Conservation (phyloP, 495 filamentous ascomycete genomes). For the Sporormia fimetaria region DNA sequence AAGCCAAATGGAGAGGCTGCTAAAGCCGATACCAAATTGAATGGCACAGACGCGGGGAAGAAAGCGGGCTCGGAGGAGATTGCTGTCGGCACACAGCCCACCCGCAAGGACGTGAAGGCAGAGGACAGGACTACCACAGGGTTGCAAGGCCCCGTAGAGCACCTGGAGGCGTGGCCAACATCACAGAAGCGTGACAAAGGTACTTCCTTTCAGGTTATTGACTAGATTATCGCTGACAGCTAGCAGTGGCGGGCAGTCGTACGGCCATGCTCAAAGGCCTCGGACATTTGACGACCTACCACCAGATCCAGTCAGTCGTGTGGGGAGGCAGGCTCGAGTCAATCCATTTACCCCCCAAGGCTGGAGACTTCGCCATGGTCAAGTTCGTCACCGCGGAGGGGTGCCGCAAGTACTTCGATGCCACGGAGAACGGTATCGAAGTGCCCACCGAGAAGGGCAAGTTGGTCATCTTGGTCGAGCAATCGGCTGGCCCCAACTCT, state of each 20-base stretch:
- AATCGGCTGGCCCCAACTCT: conserved; percentile 32
- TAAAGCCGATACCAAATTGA: too few relatives aligned
- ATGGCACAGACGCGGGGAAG: too few relatives aligned
- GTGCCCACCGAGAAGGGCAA: conserved; percentile 17
- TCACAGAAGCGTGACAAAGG: conserved; percentile 17
- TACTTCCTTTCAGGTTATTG: conserved; percentile 1
- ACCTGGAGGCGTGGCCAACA: conserved; percentile 11
- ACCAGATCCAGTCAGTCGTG: conserved; percentile 35
- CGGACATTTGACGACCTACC: conserved; percentile 29
- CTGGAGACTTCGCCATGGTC: conserved; percentile 28
- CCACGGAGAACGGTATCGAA: conserved; percentile 38
- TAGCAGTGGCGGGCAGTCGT: conserved; percentile 31
- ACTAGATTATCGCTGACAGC: neutral
- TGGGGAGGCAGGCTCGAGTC: conserved; percentile 38
- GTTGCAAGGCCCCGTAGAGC: conserved; percentile 2
- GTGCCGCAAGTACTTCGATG: conserved; percentile 34
- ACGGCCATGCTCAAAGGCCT: conserved; percentile 32
- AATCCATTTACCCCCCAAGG: conserved; percentile 14
- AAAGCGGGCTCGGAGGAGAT: too few relatives aligned
- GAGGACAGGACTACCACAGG: neutral
- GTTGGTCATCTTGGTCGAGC: conserved; percentile 31
- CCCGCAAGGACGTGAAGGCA: neutral
- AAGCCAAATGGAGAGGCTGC: too few relatives aligned
- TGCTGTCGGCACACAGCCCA: too few relatives aligned
- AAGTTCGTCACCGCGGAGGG: conserved; percentile 36